Conservation (phyloP, 805 yeast species). For the Lipomyces orientalis region DNA sequence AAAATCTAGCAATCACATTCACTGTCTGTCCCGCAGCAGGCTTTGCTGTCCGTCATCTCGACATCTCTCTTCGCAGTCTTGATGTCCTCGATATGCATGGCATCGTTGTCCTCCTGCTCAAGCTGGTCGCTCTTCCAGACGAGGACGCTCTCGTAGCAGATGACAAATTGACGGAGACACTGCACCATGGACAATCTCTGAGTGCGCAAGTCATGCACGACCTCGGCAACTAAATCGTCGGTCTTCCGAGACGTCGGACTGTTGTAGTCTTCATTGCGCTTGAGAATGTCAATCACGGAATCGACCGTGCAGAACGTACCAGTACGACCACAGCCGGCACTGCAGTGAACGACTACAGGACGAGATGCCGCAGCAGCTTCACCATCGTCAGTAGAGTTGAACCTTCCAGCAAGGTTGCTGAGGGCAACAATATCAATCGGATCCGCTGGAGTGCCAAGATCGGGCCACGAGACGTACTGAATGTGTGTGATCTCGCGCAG, state of each 20-base stretch:
- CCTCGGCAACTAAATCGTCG: constrained; percentile 64
- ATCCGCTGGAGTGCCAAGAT: constrained; percentile 69
- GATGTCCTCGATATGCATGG: constrained; percentile 2
- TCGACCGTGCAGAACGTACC: constrained; percentile 72
- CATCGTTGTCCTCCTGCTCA: not conserved
- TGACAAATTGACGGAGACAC: constrained; percentile 71
- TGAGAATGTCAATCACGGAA: constrained; percentile 51
- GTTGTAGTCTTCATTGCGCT: constrained; percentile 11
- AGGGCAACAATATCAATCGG: constrained; percentile 68
- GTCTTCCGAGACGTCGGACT: constrained; percentile 40
- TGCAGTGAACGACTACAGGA: constrained; percentile 82
- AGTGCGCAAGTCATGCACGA: constrained; percentile 68
- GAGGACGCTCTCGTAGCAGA: constrained; percentile 68
- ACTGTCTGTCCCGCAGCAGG: not conserved
- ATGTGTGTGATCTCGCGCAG: constrained; percentile 66
- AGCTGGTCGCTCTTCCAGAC: constrained; percentile 30
- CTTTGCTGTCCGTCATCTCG: not conserved
- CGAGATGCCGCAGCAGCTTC: constrained; percentile 34
- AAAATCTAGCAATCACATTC: not conserved
- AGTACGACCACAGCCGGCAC: constrained; percentile 97
- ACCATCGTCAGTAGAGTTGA: constrained; percentile 43
- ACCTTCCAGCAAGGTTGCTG: constrained; percentile 53
- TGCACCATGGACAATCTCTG: constrained; percentile 88
- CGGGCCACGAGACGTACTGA: constrained; percentile 86
- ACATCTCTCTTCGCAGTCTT: constrained; percentile 1